These are phyloP conservation scores for Ambrosiella cleistominuta DNA, from an alignment of 2,329 filamentous ascomycete species.

Conservation along the genomic window DNA sequence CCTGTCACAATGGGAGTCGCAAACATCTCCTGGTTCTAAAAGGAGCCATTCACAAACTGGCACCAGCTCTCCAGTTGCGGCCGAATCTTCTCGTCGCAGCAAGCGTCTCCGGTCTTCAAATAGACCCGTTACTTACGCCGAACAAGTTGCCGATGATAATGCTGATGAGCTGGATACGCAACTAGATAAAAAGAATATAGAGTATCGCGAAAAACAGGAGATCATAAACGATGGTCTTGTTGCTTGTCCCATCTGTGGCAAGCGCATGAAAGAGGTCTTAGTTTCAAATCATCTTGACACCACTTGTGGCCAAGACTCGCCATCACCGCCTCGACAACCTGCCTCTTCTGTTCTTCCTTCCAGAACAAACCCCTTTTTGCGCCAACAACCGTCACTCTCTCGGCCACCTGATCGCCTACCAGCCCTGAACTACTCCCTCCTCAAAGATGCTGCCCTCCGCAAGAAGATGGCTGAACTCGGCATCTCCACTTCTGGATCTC, in stretches of 20 bases:
- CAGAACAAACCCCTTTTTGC: conserved; percentile 13
- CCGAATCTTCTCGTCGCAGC: conserved; percentile 17
- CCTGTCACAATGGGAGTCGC: conserved; percentile 40
- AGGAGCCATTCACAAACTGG: background rate
- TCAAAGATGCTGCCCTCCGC: conserved; percentile 61
- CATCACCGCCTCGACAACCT: conserved; percentile 7
- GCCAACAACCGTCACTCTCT: conserved; percentile 17
- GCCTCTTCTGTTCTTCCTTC: background rate
- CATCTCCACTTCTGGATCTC: conserved; percentile 52
- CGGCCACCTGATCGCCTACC: conserved; percentile 45
- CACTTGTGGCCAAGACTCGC: conserved; percentile 30
- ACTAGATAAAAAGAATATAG: conserved; percentile 14
- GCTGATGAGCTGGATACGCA: background rate
- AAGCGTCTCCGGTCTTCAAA: conserved; percentile 38
- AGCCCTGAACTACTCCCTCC: conserved; percentile 65
- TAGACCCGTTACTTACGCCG: background rate
- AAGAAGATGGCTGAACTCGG: conserved; percentile 72
- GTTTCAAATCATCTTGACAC: conserved; percentile 68
- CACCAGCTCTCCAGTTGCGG: conserved; percentile 15
- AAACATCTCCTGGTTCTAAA: conserved; percentile 13
- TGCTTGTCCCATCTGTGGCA: conserved; percentile 64
- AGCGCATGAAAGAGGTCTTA: conserved; percentile 58
- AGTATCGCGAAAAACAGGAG: conserved; percentile 19
- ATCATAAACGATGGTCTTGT: conserved; percentile 53
- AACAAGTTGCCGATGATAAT: background rate